Conservation (phyloP, 441 rosid genomes). For the Populus trichocarpa region DNA sequence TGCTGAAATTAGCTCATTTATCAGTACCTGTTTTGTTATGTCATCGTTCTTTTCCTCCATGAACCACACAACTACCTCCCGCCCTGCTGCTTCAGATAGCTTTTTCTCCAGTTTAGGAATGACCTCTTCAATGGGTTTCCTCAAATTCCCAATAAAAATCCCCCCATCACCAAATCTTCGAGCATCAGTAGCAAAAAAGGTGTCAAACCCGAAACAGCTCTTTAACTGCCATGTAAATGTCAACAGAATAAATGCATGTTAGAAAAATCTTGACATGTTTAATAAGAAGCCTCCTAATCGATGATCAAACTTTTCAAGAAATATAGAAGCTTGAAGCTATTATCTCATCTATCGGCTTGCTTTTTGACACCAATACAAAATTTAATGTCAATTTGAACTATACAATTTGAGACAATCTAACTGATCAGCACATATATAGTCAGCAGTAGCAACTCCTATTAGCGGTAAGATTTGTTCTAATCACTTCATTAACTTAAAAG, state of each 20-base stretch:
- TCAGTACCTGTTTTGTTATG: slow-evolving; percentile 76
- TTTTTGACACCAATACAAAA: background rate
- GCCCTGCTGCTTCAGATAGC: slow-evolving; percentile 79
- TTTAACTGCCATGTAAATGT: slow-evolving; percentile 52
- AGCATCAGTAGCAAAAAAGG: slow-evolving; percentile 85
- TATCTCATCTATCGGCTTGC: background rate
- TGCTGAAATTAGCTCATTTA: background rate
- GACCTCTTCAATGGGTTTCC: slow-evolving; percentile 75
- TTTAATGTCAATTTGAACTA: background rate
- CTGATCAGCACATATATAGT: background rate
- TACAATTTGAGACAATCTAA: background rate
- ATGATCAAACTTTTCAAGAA: background rate
- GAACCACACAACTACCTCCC: slow-evolving; percentile 84
- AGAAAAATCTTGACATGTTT: background rate
- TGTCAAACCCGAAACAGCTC: slow-evolving; percentile 83
- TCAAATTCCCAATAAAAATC: slow-evolving; percentile 76
- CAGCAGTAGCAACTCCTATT: background rate
- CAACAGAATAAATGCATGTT: background rate
- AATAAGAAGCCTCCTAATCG: background rate
- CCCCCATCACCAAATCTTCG: slow-evolving; percentile 98
- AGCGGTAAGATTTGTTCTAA: background rate
- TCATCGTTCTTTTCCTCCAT: slow-evolving; percentile 86
- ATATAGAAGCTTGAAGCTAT: background rate
- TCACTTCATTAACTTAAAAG: background rate
- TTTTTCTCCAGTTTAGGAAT: slow-evolving; percentile 78